Percentiles rank a stretch among this genome's conserved stretches.
phyloP scores from a whole-genome alignment of 2,329 filamentous ascomycete species.

The Seiridium unicorne region DNA sequence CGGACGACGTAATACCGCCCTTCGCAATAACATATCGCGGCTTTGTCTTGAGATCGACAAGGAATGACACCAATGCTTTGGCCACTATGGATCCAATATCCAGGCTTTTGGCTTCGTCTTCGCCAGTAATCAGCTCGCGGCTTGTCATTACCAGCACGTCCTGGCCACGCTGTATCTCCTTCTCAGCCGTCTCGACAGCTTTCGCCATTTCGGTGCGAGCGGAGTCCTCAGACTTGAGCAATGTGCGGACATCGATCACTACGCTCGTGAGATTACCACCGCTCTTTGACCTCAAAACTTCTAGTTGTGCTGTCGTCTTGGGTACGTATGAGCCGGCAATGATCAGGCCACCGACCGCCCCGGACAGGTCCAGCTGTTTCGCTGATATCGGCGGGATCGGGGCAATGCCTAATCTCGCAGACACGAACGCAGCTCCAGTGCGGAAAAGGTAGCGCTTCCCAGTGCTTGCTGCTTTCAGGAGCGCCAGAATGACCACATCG shows the following conservation, averaged over 20 bases:
- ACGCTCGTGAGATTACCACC: slow-evolving; percentile 41
- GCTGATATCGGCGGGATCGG: slow-evolving; percentile 50
- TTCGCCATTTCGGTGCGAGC: slow-evolving; percentile 28
- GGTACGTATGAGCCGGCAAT: slow-evolving; percentile 58
- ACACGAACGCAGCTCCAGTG: slow-evolving; percentile 41
- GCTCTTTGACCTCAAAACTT: slow-evolving; percentile 35
- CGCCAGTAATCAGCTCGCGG: slow-evolving; percentile 46
- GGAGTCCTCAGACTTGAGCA: slow-evolving; percentile 36
- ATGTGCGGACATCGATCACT: slow-evolving; percentile 44
- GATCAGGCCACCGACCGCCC: slow-evolving; percentile 45
- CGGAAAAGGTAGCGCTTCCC: slow-evolving; percentile 36
- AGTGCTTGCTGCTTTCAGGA: slow-evolving; percentile 34
- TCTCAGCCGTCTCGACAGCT: slow-evolving; percentile 31
- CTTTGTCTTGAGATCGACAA: slow-evolving; percentile 42
- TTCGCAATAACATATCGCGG: slow-evolving; percentile 59
- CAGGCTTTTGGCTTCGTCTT: slow-evolving; percentile 48
- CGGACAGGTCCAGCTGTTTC: slow-evolving; percentile 35
- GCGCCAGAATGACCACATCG: slow-evolving; percentile 50
- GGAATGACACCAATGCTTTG: slow-evolving; percentile 46
- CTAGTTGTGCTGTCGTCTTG: slow-evolving; percentile 56
- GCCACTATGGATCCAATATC: slow-evolving; percentile 55
- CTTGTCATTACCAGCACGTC: slow-evolving; percentile 62
- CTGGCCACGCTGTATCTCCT: slow-evolving; percentile 39
- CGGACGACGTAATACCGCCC: slow-evolving; percentile 59
- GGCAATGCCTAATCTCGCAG: slow-evolving; percentile 49